Evolutionary conservation across 1,139 yeast species (phyloP), one percentile per base, ranked within the genome.

Genomic region (Debaryomyces singareniensis): DNA sequence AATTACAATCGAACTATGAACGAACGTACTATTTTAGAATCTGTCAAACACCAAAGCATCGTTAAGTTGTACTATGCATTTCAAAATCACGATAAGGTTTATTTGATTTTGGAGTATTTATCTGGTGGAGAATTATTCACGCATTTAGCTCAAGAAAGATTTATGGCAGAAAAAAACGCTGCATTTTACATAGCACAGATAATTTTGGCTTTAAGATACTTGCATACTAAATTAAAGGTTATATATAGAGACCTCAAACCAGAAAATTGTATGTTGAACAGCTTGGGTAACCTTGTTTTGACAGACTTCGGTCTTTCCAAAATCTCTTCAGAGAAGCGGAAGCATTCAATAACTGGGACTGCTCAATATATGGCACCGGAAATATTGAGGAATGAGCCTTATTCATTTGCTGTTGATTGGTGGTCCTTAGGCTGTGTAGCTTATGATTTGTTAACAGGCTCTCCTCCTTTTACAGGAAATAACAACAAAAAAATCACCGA

Each of bases 331-430:
- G 58, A 52, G 14, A 60, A 58, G 36, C 43, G 49, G 35, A 61
- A 68, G 31, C 82, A 74, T 44, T 79, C 96, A 2, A 75, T 89
- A 49, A 81, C 87, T 20, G 98, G 97, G 1, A 89, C 96, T 0
- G 94, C 95, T 0, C 96, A 87, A 54, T 89, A 87, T 51, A 87
- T 89, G 85, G 97, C 97, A 0, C 98, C 98, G 1, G 97, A 91
- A 52, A 83, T 91, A 20, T 58, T 91, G 16, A 75, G 74, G 31
- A 96, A 96, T 15, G 76, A 80, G 39, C 78, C 81, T n/a, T 91
- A 91, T 50, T 91, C 87, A 40, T 79, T 73, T 40, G 71, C 78
- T 6, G 96, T 93, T 7, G 98, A 91, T 51, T 91, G 96, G 95
- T 91, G 97, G 94, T 86, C 96, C 0, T 63, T 91, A 18, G 97